phyloP scores from a whole-genome alignment of 2,329 filamentous ascomycete genomes.

The Biscogniauxia sp. region DNA sequence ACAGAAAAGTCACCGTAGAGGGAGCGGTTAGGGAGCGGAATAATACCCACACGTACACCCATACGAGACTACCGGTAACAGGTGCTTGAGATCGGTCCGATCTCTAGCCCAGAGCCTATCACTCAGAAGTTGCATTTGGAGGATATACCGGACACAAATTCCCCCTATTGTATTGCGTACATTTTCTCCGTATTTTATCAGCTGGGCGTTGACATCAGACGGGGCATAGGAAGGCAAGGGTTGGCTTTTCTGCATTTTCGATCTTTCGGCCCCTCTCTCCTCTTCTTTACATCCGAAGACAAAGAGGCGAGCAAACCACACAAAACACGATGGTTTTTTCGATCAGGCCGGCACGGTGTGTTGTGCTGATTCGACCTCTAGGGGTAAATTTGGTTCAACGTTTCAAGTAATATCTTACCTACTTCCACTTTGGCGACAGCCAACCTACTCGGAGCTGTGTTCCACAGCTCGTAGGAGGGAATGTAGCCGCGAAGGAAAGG shows the following conservation, averaged over 20 bases:
- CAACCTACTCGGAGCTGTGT: background rate
- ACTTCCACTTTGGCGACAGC: background rate
- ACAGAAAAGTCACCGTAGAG: slow-evolving; percentile 12
- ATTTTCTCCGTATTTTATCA: slow-evolving; percentile 23
- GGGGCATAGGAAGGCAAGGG: slow-evolving; percentile 23
- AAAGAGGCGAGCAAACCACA: background rate
- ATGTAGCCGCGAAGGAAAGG: background rate
- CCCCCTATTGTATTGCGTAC: slow-evolving; percentile 25
- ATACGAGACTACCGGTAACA: background rate
- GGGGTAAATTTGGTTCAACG: background rate
- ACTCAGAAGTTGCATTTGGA: background rate
- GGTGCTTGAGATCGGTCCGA: background rate
- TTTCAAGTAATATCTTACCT: background rate
- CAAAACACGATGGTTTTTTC: background rate
- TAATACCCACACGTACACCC: background rate
- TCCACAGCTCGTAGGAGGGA: background rate
- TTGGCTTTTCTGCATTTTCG: slow-evolving; percentile 22
- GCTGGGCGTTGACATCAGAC: slow-evolving; percentile 29
- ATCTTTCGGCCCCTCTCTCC: slow-evolving; percentile 11
- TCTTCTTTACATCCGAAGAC: background rate
- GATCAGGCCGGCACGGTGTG: background rate
- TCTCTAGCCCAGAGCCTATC: background rate
- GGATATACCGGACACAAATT: slow-evolving; percentile 9
- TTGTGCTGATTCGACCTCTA: background rate
- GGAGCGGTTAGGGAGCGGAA: too few relatives aligned